phyloP scores from a whole-genome alignment of 495 filamentous ascomycete genomes.

The Hypomontagnella monticulosa region DNA sequence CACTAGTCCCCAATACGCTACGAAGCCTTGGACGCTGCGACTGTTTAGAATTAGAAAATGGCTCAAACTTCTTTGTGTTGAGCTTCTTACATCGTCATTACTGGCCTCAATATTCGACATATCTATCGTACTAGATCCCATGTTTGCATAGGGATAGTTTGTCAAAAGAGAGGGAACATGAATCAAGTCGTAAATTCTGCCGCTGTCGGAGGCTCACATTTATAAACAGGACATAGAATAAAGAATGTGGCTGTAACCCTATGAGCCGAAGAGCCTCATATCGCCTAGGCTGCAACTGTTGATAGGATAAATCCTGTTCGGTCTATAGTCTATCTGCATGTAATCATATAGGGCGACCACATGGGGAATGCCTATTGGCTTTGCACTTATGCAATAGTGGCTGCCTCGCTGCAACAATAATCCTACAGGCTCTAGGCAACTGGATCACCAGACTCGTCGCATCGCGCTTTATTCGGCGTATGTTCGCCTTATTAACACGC shows the following conservation, averaged over 20 bases:
- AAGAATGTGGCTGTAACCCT: background rate
- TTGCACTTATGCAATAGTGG: conserved; percentile 5
- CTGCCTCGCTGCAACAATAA: conserved; percentile 20
- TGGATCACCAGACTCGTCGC: conserved; percentile 7
- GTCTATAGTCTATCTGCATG: conserved; percentile 3
- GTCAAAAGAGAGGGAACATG: background rate
- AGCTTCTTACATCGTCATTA: conserved; percentile 10
- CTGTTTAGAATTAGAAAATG: background rate
- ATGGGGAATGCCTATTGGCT: conserved; percentile 24
- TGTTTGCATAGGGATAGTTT: background rate
- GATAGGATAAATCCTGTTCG: background rate
- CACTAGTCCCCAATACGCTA: conserved; percentile 7
- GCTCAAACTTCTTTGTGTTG: background rate
- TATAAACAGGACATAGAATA: background rate
- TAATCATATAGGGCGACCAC: conserved; percentile 25
- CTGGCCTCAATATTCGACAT: background rate
- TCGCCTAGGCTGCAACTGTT: background rate
- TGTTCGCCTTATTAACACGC: conserved; percentile 4
- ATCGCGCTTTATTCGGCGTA: background rate
- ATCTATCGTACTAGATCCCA: background rate
- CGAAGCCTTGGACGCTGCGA: background rate
- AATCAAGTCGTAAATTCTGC: background rate
- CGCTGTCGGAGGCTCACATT: background rate
- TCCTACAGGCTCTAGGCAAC: conserved; percentile 5
- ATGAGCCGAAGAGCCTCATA: conserved; percentile 11